These are phyloP conservation scores for Craspedostauros australis DNA, from an alignment of 108 stramenopile genomes.

Conservation along the genomic window DNA sequence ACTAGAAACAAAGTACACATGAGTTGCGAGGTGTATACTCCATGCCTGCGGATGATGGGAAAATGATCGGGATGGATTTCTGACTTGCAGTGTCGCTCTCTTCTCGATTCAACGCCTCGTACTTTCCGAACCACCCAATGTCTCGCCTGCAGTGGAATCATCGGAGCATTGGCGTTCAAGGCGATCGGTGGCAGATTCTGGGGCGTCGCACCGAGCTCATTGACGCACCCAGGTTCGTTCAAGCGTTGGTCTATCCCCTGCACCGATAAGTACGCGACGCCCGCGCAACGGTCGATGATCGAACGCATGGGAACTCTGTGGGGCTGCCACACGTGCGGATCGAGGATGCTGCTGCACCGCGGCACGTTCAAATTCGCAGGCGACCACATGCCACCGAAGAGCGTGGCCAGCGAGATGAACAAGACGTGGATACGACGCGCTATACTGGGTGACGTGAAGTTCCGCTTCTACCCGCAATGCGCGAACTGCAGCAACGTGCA, in stretches of 20 bases:
- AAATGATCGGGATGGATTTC: too few species aligned
- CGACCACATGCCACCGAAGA: slow-evolving; percentile 88
- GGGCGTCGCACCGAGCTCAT: slow-evolving; percentile 74
- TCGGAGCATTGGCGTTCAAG: slow-evolving; percentile 71
- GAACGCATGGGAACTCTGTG: slow-evolving; percentile 50
- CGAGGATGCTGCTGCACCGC: slow-evolving; percentile 27
- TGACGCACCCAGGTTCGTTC: slow-evolving; percentile 72
- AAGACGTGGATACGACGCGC: slow-evolving; percentile 36
- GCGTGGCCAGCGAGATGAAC: slow-evolving; percentile 65
- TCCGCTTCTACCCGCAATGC: slow-evolving; percentile 85
- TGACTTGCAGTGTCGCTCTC: neutral
- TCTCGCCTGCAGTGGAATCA: slow-evolving; percentile 28
- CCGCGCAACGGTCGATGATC: slow-evolving; percentile 41
- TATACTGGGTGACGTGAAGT: slow-evolving; percentile 34
- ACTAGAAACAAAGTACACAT: too few species aligned
- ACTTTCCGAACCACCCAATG: neutral
- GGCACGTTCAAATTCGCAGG: slow-evolving; percentile 45
- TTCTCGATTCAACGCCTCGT: neutral
- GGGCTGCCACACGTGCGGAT: slow-evolving; percentile 88
- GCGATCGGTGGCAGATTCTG: slow-evolving; percentile 68
- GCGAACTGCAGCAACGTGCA: slow-evolving; percentile 62
- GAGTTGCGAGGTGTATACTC: too few species aligned
- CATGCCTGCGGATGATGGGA: too few species aligned
- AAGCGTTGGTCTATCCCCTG: slow-evolving; percentile 51
- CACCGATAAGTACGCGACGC: slow-evolving; percentile 62